Evolutionary conservation across 163 green algal species (phyloP), one percentile per base, ranked within the genome.

Genomic region (Smithsoniella earleae): DNA sequence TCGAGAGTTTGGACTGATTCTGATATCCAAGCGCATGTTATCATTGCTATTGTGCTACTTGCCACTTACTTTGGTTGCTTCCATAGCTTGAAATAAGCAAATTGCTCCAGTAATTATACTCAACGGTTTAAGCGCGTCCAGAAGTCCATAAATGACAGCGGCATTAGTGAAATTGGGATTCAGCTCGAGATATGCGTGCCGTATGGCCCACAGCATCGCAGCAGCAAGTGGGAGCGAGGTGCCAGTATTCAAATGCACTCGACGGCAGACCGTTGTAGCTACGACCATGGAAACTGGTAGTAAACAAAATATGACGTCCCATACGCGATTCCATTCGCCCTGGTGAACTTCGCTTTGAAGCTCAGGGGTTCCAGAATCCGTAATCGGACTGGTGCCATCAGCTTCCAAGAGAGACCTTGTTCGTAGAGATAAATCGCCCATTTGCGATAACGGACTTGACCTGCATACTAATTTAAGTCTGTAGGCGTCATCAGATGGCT

Each of bases 71-170:
- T 77, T 78, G 5, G 76, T 81, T 27, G 77, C 36, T 2, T 82
- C 63, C 77, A 82, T 82, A 2, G 74, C 34, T 22, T 76, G 66
- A 76, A 82, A 82, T 27, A 82, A 55, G 40, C 76, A 62, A 62
- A 82, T 82, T 22, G 77, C 77, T 1, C 77, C 77, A 20, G 34
- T 44, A 62, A 46, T 75, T 0, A 77, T 76, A 31, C 43, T 76
- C 3, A 77, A 34, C n/a, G 75, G 64, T 37, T 30, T 77, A 6
- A 79, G n/a, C 18, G 66, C 64, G 20, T 76, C 62, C 16, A 80
- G 49, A 36, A 58, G 25, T 13, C 75, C 75, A n/a, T 31, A 49
- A 1, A 79, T 16, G 8, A 64, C 1, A 6, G 49, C 49, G 31
- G 49, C 49, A 27, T 64, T 64, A 13, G 49, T 64, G 49, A 36